These are phyloP conservation scores for Talaromyces sp. DNA, from an alignment of 2,329 filamentous ascomycete species.

Conservation along the genomic window DNA sequence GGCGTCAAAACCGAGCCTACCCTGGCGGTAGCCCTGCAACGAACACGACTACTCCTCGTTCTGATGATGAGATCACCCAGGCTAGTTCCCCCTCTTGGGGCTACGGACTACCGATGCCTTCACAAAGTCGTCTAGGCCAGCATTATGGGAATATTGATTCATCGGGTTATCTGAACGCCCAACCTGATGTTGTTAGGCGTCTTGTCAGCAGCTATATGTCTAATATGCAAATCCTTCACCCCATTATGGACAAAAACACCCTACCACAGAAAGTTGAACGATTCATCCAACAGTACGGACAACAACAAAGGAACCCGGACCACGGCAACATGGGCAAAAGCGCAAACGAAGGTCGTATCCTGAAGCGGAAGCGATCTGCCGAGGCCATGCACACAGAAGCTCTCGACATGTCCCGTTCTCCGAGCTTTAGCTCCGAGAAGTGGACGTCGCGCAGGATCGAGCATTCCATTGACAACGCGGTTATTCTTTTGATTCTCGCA, in stretches of 20 bases:
- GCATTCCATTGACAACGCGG: slow-evolving; percentile 70
- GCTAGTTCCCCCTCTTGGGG: slow-evolving; percentile 51
- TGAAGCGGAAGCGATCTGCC: slow-evolving; percentile 39
- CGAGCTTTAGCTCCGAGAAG: slow-evolving; percentile 19
- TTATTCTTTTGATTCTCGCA: slow-evolving; percentile 78
- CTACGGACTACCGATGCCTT: slow-evolving; percentile 37
- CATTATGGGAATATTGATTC: slow-evolving; percentile 50
- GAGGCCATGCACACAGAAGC: slow-evolving; percentile 28
- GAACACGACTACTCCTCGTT: slow-evolving; percentile 22
- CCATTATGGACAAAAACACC: slow-evolving; percentile 56
- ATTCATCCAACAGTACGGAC: slow-evolving; percentile 51
- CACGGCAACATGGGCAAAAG: slow-evolving; percentile 18
- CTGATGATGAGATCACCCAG: slow-evolving; percentile 32
- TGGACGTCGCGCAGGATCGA: slow-evolving; percentile 32
- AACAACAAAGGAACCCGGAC: no score
- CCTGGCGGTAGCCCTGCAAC: slow-evolving; percentile 39
- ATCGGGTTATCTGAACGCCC: slow-evolving; percentile 52
- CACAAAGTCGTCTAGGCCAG: slow-evolving; percentile 26
- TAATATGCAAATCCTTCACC: slow-evolving; percentile 62
- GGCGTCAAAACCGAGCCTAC: slow-evolving; percentile 28
- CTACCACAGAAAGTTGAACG: slow-evolving; percentile 51
- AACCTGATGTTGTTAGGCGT: slow-evolving; percentile 47
- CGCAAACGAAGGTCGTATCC: slow-evolving; percentile 26
- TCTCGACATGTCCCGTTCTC: slow-evolving; percentile 26
- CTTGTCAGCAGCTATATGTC: slow-evolving; percentile 55